Conservation (phyloP, 352 stramenopile species). For the Pythium sukuiense region DNA sequence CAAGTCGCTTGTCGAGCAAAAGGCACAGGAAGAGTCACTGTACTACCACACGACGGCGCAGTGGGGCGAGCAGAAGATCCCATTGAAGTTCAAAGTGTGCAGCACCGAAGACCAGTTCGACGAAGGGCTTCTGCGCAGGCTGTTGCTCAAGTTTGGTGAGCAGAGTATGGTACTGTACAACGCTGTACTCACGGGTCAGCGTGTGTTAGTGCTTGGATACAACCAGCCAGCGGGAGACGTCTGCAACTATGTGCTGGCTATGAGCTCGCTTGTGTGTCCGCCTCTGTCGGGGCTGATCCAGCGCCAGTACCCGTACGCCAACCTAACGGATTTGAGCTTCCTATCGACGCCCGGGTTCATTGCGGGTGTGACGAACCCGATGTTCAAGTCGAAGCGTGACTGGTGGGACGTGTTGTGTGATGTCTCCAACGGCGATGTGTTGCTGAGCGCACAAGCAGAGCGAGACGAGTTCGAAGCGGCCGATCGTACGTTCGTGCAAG, state of each 20-base stretch:
- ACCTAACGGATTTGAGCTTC: slow-evolving; percentile 88
- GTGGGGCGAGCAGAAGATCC: slow-evolving; percentile 66
- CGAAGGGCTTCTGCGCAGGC: slow-evolving; percentile 61
- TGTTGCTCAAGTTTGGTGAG: slow-evolving; percentile 81
- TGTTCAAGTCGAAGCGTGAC: slow-evolving; percentile 90
- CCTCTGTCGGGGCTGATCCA: slow-evolving; percentile 78
- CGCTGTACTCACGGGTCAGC: slow-evolving; percentile 73
- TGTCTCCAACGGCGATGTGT: slow-evolving; percentile 78
- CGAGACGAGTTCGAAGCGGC: slow-evolving; percentile 72
- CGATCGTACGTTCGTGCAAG: slow-evolving; percentile 73
- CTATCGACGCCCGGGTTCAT: slow-evolving; percentile 83
- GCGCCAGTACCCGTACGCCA: slow-evolving; percentile 86
- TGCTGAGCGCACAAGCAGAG: slow-evolving; percentile 56
- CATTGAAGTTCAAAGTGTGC: slow-evolving; percentile 78
- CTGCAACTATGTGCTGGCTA: slow-evolving; percentile 86
- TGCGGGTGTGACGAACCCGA: slow-evolving; percentile 90
- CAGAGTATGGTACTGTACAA: slow-evolving; percentile 88
- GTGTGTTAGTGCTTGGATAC: slow-evolving; percentile 83
- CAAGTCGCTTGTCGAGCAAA: slow-evolving; percentile 40
- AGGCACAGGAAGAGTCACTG: slow-evolving; percentile 43
- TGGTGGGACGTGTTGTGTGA: slow-evolving; percentile 92
- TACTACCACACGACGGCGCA: slow-evolving; percentile 56
- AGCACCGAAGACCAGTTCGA: slow-evolving; percentile 86
- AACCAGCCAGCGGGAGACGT: slow-evolving; percentile 80
- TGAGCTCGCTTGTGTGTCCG: slow-evolving; percentile 80